Evolutionary conservation across 768 basidiomycete species (phyloP), one percentile per base, ranked within the genome.

Genomic region (Mycena floridula): DNA sequence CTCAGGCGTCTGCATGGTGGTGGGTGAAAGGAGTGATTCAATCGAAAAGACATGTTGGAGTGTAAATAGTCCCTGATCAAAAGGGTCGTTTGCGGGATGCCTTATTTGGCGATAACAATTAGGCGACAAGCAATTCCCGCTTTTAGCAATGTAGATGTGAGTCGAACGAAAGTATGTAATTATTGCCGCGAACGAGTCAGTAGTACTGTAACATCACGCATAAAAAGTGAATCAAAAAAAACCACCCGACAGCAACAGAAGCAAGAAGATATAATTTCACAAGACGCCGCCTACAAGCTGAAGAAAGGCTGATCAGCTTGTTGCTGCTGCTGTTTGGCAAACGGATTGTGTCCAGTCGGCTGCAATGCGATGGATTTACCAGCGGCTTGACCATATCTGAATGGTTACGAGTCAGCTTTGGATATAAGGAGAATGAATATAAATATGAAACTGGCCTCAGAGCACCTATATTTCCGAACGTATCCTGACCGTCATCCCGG

Each of bases 401-500:
- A 24, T 40, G 37, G 22, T n/a, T n/a, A n/a, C n/a, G n/a, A 43
- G 24, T 39, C 7, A 44, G 30, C 45, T n/a, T n/a, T 6, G 2
- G 21, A 11, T 13, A 30, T 2, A 13, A n/a, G n/a, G n/a, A 37
- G 16, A 15, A 32, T n/a, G 28, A 25, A 51, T 20, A 36, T 15
- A 53, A 30, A 50, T 26, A n/a, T 26, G 24, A 54, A 50, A 66
- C 72, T 49, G 43, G 81, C 72, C 93, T 77, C 50, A 95, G 59
- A 42, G 70, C 49, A 16, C 95, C 95, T 25, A 80, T 54, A 60
- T 98, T 99, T 41, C 95, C 95, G 58, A 97, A 98, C 43, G 95
- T 95, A 65, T 99, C 96, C 59, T 87, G 70, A 1, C 96, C 95
- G 54, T 89, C 92, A 45, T 96, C 94, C 41, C 85, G 74, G 56